Conservation (phyloP, 495 filamentous ascomycete genomes). For the Chlorociboria aeruginascens region DNA sequence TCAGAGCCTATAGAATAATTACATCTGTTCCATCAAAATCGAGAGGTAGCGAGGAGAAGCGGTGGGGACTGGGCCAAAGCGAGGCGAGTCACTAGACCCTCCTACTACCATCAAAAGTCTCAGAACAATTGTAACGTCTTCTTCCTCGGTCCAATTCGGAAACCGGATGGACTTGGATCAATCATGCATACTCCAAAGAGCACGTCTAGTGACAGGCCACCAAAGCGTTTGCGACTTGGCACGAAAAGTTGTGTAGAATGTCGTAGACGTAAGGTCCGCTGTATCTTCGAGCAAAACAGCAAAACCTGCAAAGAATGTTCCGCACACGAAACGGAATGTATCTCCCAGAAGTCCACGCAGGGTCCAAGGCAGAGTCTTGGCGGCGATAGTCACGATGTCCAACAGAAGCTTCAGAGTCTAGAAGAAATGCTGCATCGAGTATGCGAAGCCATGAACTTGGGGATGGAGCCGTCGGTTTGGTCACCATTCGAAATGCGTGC, state of each 20-base stretch:
- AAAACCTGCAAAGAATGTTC: slow-evolving; percentile 2
- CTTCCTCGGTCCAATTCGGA: too few relatives aligned
- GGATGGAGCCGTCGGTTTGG: background rate
- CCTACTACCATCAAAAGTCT: too few relatives aligned
- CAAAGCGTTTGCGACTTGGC: slow-evolving; percentile 9
- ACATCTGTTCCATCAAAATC: too few relatives aligned
- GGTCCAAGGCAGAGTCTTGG: background rate
- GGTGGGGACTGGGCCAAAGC: too few relatives aligned
- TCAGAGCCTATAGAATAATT: too few relatives aligned
- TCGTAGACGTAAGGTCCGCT: slow-evolving; percentile 11
- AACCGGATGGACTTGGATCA: background rate
- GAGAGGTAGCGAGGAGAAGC: too few relatives aligned
- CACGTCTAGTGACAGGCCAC: background rate
- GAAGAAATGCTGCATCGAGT: slow-evolving; percentile 3
- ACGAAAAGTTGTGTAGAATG: slow-evolving; percentile 11
- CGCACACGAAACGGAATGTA: slow-evolving; percentile 1
- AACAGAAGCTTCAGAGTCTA: background rate
- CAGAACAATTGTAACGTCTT: too few relatives aligned
- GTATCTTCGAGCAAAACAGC: slow-evolving; percentile 1
- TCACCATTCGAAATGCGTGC: background rate
- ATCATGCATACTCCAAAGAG: slow-evolving; percentile 3
- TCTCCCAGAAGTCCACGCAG: background rate
- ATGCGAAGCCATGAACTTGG: slow-evolving; percentile 2
- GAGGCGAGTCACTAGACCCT: too few relatives aligned
- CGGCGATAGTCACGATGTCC: background rate